Evolutionary conservation across 2,329 filamentous ascomycete species (phyloP), one percentile per base, ranked within the genome.

Genomic region (Fusarium nygamai): DNA sequence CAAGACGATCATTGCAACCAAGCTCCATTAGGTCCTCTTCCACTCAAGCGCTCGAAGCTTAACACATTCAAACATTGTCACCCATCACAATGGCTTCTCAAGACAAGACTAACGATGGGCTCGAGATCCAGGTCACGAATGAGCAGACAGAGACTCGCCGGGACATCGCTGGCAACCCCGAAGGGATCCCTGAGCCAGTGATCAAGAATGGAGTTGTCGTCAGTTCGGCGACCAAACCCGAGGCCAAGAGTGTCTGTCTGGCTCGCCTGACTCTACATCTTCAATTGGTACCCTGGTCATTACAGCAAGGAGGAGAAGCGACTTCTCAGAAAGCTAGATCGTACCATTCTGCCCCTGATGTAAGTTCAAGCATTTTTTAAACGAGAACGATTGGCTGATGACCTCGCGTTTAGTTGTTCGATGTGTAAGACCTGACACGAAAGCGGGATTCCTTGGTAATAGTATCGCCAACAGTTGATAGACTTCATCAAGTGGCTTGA

Each of bases 401-500:
- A 43, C 14, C 14, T 43, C 16, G 22, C 14, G 16, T 19, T 17
- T 0, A 44, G 41, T 13, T 44, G 41, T 44, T 44, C 41, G 3
- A 44, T 44, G n/a, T 44, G 41, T 24, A 44, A 17, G 16, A 17
- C 41, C 4, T 8, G 16, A 17, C 14, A 9, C 24, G 41, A 17
- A 17, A n/a, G 17, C 14, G 41, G 20, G 6, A 39, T 22, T 39
- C 20, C 20, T n/a, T n/a, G n/a, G n/a, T 22, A 14, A n/a, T 5
- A 11, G 41, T 17, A 44, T 9, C 41, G 6, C 86, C 0, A 86
- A 81, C 29, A 19, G 27, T n/a, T 27, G 4, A 29, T 20, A 75
- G 73, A 67, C 58, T 75, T 76, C 43, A 77, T 82, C 59, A 83
- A 83, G 46, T 82, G 79, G 64, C 81, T 83, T 7, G 81, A 83